Base-by-base conservation (phyloP, 306 rosid genomes). In the Cotoneaster glaucophyllus region DNA sequence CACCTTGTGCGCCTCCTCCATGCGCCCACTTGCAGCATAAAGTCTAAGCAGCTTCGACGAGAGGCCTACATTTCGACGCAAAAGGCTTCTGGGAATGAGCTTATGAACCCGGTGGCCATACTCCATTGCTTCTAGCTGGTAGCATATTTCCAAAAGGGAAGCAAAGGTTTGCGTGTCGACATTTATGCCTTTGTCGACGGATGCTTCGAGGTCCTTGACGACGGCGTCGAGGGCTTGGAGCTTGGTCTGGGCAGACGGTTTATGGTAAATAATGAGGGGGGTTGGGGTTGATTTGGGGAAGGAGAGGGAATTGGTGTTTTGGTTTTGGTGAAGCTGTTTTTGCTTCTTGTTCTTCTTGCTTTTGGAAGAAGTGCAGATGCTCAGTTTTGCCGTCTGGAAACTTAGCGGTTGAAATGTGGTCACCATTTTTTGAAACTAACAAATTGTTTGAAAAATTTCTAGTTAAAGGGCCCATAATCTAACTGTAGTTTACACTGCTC, bases 81-180 rank as follows among this genome's bases (percentile, higher is more conserved):
- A 74, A 22, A 87, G 79, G 4, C 52, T 44, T 41, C 61, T 45
- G 25, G 98, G 96, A 31, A 90, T 90, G 25, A 90, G 85, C 44
- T 88, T 85, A 71, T 94, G 97, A 78, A 94, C 59, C 54, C 94
- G 86, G 11, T 83, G 73, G 45, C 93, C 94, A 8, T 79, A 78
- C 11, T 37, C 77, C 71, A 90, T 56, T 50, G 95, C 87, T 71
- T 81, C 82, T 58, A 90, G 62, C 19, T 61, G 84, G 79, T 84
- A 90, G 50, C 98, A 90, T 24, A 93, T 87, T 88, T 90, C 98
- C 61, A 91, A 79, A 31, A 94, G 82, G 58, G 98, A 94, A 63
- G 97, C 90, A 66, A 83, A 87, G 39, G 87, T 83, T 75, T 90
- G 87, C 56, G 80, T 29, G 61, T 86, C 96, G 43, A 94, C 76